Evolutionary conservation across 176 grass and related monocot genomes (phyloP).

Genomic region (Carex myosuroides): DNA sequence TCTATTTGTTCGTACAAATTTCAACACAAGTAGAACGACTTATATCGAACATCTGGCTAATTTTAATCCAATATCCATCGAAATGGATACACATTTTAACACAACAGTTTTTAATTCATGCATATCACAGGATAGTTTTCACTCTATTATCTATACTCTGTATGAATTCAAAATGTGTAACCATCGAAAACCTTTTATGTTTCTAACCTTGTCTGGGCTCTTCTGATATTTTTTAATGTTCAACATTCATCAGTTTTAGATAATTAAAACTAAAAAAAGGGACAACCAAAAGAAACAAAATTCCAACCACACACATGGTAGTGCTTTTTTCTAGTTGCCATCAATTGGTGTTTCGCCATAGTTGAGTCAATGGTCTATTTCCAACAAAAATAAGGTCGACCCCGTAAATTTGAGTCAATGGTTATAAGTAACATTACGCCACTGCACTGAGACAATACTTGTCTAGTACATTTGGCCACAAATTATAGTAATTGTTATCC

Average conservation of each 20-base stretch:
- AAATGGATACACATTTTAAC: too few relatives aligned
- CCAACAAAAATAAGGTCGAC: constrained; percentile 9
- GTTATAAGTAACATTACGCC: neutral
- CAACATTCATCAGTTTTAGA: neutral
- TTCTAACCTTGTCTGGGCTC: neutral
- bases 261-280: neutral
- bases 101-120: too few relatives aligned
- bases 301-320: neutral
- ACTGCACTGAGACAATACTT: constrained; percentile 10
- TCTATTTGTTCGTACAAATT: too few relatives aligned
- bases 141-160: too few relatives aligned
- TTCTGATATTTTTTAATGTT: constrained; percentile 2
- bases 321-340: neutral
- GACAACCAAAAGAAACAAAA: neutral
- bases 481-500: neutral
- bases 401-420: neutral
- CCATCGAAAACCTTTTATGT: too few relatives aligned
- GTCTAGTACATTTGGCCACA: neutral
- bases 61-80: too few relatives aligned
- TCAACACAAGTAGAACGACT: too few relatives aligned
- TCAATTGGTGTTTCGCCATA: neutral
- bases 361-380: neutral
- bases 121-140: too few relatives aligned
- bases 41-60: too few relatives aligned
- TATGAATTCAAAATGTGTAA: too few relatives aligned